Percentiles rank a stretch among this genome's conserved stretches.
phyloP scores from a whole-genome alignment of 2,329 filamentous ascomycete species.

The Alternaria panax region DNA sequence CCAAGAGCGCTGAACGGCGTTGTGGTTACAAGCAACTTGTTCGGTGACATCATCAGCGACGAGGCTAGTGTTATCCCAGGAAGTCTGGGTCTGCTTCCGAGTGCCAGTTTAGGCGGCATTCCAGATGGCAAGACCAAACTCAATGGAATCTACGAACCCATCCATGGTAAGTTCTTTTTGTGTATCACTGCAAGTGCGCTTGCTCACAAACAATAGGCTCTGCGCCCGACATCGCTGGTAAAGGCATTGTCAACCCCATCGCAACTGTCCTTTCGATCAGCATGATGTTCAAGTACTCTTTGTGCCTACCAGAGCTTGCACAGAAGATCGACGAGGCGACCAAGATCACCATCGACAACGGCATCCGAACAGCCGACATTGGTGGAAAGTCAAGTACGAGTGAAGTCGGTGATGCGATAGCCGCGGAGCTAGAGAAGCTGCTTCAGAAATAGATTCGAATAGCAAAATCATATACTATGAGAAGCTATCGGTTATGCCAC shows the following conservation, averaged over 20 bases:
- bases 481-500: neutral
- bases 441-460: constrained; percentile 53
- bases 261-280: constrained; percentile 90
- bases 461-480: neutral
- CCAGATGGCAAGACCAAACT: constrained; percentile 84
- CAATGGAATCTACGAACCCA: constrained; percentile 97
- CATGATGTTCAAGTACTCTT: constrained; percentile 96
- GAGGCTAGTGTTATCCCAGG: constrained; percentile 95
- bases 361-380: constrained; percentile 82
- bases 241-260: constrained; percentile 90
- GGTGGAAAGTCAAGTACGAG: constrained; percentile 76
- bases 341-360: constrained; percentile 77
- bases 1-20: constrained; percentile 87
- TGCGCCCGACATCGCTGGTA: constrained; percentile 90
- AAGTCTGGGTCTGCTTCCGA: constrained; percentile 85
- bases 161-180: constrained; percentile 73
- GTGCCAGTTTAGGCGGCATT: constrained; percentile 83
- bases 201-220: constrained; percentile 64
- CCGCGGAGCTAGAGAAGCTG: constrained; percentile 74
- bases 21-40: constrained; percentile 90
- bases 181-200: neutral
- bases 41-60: constrained; percentile 95
- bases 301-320: constrained; percentile 79
- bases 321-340: constrained; percentile 83
- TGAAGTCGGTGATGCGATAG: constrained; percentile 84